Base-by-base conservation (phyloP, 345 rosid species). In the Kandelia obovata region DNA sequence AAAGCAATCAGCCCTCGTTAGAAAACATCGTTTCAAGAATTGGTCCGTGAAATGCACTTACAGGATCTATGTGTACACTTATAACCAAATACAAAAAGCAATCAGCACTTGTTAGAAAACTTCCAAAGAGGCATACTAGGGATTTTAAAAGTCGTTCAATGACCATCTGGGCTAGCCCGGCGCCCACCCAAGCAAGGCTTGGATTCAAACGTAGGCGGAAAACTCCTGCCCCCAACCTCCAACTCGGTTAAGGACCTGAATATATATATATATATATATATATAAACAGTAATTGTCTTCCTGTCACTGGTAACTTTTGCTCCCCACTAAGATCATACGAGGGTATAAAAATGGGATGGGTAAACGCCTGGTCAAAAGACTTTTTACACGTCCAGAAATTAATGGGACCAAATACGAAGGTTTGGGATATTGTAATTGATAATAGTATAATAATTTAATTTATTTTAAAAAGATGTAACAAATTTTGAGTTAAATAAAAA, bases 31-130 rank as follows among this genome's bases (percentile, higher is more conserved):
- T 39, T 39, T 39, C 15, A 39, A 39, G 46, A 39, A 39, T 39
- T 39, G 46, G 13, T 39, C 35, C 46, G 1, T 52, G 32, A 58
- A 49, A 65, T 59, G 60, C 59, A 65, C 65, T 58, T 65, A 72
- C 75, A 65, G 28, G 35, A 66, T 52, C 31, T 49, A 58, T 26
- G 11, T 49, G 11, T 49, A 64, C 70, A 49, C 25, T 25, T 26
- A 2, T 35, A n/a, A 67, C 25, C 51, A 7, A 56, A 39, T 62
- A 62, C 60, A 49, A 9, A 10, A 39, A 11, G 21, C 17, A 46
- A n/a, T 60, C 43, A 30, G 56, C 67, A 28, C 1, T 19, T 6
- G 61, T 9, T 16, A 5, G 26, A 9, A 9, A 39, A 11, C 47
- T 39, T 39, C 1, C 15, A 39, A 11, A 39, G 47, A 11, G 46